Base-by-base conservation (phyloP, 306 rosid genomes). In the Vigna reflexopilosa region DNA sequence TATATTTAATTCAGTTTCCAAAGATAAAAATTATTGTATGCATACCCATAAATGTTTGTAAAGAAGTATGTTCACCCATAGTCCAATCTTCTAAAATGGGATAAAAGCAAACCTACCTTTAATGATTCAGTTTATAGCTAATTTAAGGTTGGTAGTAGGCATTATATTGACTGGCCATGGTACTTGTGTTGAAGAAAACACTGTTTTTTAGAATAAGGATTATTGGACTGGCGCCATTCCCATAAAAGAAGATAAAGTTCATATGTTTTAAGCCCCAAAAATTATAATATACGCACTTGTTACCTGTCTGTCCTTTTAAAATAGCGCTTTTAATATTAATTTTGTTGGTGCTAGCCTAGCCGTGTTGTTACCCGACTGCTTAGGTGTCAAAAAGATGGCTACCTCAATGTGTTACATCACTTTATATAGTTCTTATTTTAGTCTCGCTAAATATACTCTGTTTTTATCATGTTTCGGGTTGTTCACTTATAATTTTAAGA, bases 121-220 rank as follows among this genome's bases (percentile, higher is more conserved):
- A 47, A 58, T 20, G 50, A 4, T 68, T 44, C 19, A 34, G 68
- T 67, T 11, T 50, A 38, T 47, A 67, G 26, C 30, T 30, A 77
- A 61, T 20, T 66, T 81, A 64, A 69, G 49, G 58, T 34, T 58
- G 30, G 62, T 59, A 17, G 9, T 38, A 13, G 67, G n/a, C 67
- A 72, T 49, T 66, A 38, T 49, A 24, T 63, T 62, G 61, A 62
- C 66, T 51, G 16, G 20, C 26, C 14, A 5, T 5, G 62, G 50
- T 20, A 70, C 54, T 20, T 54, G 57, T 55, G 22, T 45, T 52
- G 40, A 72, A 52, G 58, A 47, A 73, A 70, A 16, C 22, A 7
- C 67, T 20, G 22, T 19, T 71, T 49, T 76, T 26, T 19, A 34
- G 42, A 69, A 49, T 13, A 13, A 70, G 55, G 34, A 56, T 64